Percentiles rank a stretch among this genome's conserved stretches.
phyloP scores from a whole-genome alignment of 176 grass and related monocot genomes.

The Rhynchospora breviuscula region DNA sequence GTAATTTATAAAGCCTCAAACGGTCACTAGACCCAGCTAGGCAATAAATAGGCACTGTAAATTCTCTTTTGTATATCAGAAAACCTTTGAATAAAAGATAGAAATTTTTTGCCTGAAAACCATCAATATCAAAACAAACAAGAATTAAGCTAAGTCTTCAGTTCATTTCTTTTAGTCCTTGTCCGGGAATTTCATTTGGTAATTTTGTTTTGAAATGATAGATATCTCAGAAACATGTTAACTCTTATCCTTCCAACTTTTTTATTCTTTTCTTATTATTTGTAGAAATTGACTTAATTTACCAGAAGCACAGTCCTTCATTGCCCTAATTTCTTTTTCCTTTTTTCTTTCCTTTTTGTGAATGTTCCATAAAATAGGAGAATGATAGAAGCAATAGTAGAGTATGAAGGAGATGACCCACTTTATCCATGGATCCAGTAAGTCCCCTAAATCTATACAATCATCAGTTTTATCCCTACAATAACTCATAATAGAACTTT shows the following conservation, averaged over 20 bases:
- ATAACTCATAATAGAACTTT: not conserved
- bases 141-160: too few relatives aligned
- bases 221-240: not conserved
- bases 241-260: not conserved
- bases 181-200: too few relatives aligned
- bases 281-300: not conserved
- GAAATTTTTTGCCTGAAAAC: too few relatives aligned
- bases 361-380: constrained; percentile 38
- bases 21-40: too few relatives aligned
- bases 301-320: not conserved
- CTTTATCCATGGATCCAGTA: constrained; percentile 90
- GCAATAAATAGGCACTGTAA: too few relatives aligned
- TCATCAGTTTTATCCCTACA: not conserved
- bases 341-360: not conserved
- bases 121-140: too few relatives aligned
- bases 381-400: constrained; percentile 75
- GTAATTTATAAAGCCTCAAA: too few relatives aligned
- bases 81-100: too few relatives aligned
- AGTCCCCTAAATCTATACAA: constrained; percentile 5
- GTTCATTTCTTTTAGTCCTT: too few relatives aligned
- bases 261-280: not conserved
- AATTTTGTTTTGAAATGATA: too few relatives aligned
- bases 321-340: not conserved
- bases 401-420: constrained; percentile 78
- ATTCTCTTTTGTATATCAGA: too few relatives aligned